Conservation (phyloP, 768 basidiomycete species). For the Trametes maxima region DNA sequence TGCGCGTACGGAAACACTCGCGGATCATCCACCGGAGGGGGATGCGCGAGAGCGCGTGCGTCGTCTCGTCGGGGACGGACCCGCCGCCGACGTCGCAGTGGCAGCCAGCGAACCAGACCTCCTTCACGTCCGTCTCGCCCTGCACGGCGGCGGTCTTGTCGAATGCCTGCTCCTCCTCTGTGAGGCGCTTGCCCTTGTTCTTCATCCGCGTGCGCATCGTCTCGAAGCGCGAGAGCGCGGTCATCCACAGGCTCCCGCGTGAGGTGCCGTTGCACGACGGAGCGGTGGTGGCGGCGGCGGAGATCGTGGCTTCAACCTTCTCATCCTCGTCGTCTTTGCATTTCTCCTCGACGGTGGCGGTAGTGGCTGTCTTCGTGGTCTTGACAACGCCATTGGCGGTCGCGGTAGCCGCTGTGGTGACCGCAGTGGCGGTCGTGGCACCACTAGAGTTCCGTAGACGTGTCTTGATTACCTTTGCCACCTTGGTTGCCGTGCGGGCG, state of each 20-base stretch:
- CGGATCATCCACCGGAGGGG: conserved; percentile 62
- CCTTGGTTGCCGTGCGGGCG: background rate
- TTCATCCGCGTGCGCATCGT: conserved; percentile 29
- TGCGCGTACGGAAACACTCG: conserved; percentile 51
- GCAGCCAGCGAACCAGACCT: conserved; percentile 82
- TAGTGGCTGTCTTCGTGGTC: conserved; percentile 5
- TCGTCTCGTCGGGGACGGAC: conserved; percentile 56
- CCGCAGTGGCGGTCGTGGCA: background rate
- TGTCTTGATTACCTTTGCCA: conserved; percentile 1
- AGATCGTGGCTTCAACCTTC: background rate
- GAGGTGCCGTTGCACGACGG: background rate
- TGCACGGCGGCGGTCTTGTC: conserved; percentile 34
- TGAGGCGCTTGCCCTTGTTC: conserved; percentile 18
- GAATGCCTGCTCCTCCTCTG: conserved; percentile 44
- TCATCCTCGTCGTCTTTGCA: background rate
- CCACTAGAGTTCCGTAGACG: conserved; percentile 1
- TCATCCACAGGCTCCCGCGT: conserved; percentile 9
- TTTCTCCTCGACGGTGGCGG: conserved; percentile 16
- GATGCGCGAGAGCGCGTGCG: conserved; percentile 66
- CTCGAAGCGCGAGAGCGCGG: conserved; percentile 4
- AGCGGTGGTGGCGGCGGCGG: background rate
- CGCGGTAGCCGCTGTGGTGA: conserved; percentile 4
- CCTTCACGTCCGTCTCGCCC: conserved; percentile 58
- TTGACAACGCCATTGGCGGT: conserved; percentile 5
- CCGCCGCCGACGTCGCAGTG: conserved; percentile 82